Evolutionary conservation across 208 protist species (phyloP).

Genomic region (Herpetomonas tarakana): DNA sequence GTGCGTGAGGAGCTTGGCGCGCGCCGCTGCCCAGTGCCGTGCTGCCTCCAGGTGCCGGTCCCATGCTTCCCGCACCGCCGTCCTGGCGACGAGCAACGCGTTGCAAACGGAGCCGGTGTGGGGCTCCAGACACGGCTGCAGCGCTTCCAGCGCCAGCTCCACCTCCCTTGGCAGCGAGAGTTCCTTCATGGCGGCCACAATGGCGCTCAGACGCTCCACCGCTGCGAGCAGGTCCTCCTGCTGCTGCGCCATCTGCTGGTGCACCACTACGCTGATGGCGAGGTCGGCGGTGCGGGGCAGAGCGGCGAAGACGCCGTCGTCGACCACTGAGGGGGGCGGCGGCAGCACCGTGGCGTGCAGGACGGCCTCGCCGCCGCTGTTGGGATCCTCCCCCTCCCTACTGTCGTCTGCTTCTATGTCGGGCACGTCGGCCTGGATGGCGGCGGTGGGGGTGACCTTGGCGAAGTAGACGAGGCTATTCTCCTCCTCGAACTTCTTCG

Average conservation of each 20-base stretch:
- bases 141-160: constrained; percentile 10
- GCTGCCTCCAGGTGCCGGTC: constrained; percentile 2
- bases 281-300: constrained; percentile 19
- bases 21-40: not conserved
- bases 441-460: constrained; percentile 22
- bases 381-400: constrained; percentile 7
- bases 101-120: constrained; percentile 10
- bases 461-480: constrained; percentile 61
- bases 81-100: constrained; percentile 23
- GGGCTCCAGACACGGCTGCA: constrained; percentile 19
- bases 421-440: constrained; percentile 49
- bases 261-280: constrained; percentile 5
- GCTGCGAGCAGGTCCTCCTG: constrained; percentile 3
- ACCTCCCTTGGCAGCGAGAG: constrained; percentile 13
- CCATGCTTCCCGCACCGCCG: constrained; percentile 2
- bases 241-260: constrained; percentile 5
- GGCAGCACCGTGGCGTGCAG: constrained; percentile 9
- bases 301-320: constrained; percentile 13
- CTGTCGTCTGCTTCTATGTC: constrained; percentile 11
- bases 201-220: constrained; percentile 8
- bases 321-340: constrained; percentile 3
- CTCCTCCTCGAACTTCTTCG: constrained; percentile 51
- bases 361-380: constrained; percentile 4
- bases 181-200: not conserved
- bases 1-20: not conserved